phyloP scores from a whole-genome alignment of 228 moss, liverwort and hornwort species.

The Sphagnum fallax region DNA sequence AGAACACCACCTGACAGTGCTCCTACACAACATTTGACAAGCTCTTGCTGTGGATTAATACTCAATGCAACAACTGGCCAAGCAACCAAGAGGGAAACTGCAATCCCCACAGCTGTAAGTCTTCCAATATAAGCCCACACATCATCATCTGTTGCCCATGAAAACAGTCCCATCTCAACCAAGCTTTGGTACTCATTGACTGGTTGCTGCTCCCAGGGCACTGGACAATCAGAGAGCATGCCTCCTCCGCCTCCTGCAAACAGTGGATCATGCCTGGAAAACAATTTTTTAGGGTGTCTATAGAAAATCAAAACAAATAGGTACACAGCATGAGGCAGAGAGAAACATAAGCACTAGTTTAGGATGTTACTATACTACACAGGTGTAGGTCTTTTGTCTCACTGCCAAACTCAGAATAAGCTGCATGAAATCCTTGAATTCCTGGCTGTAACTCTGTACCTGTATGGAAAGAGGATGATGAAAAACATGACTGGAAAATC shows the following conservation, averaged over 20 bases:
- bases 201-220: constrained; percentile 94
- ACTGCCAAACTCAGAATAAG: too few species aligned
- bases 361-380: too few species aligned
- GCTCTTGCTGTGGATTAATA: constrained; percentile 75
- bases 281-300: neutral
- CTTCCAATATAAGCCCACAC: constrained; percentile 52
- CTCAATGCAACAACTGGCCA: constrained; percentile 84
- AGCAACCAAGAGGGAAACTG: constrained; percentile 62
- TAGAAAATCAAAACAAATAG: too few species aligned
- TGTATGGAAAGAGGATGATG: too few species aligned
- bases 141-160: constrained; percentile 87
- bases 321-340: too few species aligned
- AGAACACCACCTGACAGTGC: constrained; percentile 78
- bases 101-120: constrained; percentile 61
- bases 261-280: constrained; percentile 51
- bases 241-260: constrained; percentile 50
- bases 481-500: too few species aligned
- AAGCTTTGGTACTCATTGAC: constrained; percentile 91
- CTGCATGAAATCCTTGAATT: too few species aligned
- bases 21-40: constrained; percentile 76
- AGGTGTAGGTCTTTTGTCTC: too few species aligned
- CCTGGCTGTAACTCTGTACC: too few species aligned
- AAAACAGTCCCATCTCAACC: constrained; percentile 74
- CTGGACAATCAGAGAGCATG: constrained; percentile 68
- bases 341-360: neutral